Base-by-base conservation (phyloP, 106 monocot species). In the Triglochin maritima region DNA sequence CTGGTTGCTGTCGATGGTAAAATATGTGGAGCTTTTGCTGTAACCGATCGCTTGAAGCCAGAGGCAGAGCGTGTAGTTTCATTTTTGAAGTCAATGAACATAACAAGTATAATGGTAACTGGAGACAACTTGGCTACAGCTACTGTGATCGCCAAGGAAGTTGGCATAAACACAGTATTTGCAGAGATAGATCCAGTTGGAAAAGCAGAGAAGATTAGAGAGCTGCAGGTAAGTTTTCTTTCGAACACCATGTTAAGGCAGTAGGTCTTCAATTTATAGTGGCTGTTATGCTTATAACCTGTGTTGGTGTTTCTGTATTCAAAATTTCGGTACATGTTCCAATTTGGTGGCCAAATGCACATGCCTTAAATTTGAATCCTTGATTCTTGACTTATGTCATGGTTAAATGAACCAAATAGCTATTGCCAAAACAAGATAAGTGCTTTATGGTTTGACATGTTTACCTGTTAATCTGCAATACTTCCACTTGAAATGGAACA, bases 121-220 rank as follows among this genome's bases (percentile, higher is more conserved):
- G 90, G 90, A 9, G 95, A 95, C 69, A 90, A 95, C 64, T 77
- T 72, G 72, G 87, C 87, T 17, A 90, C 90, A 41, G 94, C 94
- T 17, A 79, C 10, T 45, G 81, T 87, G 2, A 85, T 94, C 60
- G 86, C 87, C 7, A 85, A 65, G 50, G 70, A 70, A 45, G 81
- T 87, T 62, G 90, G 90, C 14, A 95, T 95, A 48, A 17, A 50
- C 44, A 60, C 70, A 6, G 90, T 95, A 13, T 83, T 79, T 69
- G 95, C 95, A 46, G 90, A 95, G 79, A 87, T 79, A 3, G 82
- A 82, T 69, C 94, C 94, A 10, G 77, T 62, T n/a, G 94, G 89
- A n/a, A 94, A 89, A 65, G 82, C 85, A 48, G 73, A 85, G 52
- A 87, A 69, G 64, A 84, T 87, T 42, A 87, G 84, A 51, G 81